Conservation (phyloP, 139 green algal species). For the Coelastrella sp. region DNA sequence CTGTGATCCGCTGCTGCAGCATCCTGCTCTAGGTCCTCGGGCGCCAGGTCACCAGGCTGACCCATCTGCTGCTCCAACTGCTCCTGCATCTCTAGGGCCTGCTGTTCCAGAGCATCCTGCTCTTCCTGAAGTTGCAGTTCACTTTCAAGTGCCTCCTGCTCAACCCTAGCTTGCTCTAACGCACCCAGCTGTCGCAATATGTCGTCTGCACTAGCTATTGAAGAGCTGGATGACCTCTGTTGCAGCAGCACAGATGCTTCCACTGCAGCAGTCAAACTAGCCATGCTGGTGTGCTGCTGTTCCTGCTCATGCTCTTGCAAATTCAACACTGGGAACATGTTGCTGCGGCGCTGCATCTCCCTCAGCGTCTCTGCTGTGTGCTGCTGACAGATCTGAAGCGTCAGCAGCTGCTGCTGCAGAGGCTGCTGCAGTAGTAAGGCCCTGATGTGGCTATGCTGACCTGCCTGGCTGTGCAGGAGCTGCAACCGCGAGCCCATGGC, state of each 20-base stretch:
- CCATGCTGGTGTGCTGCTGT: not conserved
- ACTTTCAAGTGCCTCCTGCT: conserved; percentile 18
- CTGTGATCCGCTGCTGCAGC: not conserved
- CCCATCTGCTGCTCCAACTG: not conserved
- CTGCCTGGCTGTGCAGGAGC: not conserved
- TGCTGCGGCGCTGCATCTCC: not conserved
- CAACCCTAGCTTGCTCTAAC: not conserved
- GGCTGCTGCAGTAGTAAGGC: not conserved
- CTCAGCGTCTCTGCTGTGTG: not conserved
- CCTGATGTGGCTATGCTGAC: not conserved
- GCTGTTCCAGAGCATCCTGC: not conserved
- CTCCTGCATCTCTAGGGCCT: not conserved
- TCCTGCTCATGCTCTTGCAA: not conserved
- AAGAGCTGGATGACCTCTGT: not conserved
- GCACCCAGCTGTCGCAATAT: conserved; percentile 1
- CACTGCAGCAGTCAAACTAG: not conserved
- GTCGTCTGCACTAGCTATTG: not conserved
- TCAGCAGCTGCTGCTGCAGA: conserved; percentile 14
- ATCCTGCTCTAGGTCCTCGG: not conserved
- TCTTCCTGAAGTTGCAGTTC: not conserved
- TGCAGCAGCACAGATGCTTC: not conserved
- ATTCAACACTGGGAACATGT: not conserved
- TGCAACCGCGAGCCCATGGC: not conserved
- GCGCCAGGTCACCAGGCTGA: too few species aligned
- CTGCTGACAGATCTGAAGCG: not conserved